Conservation (phyloP, 306 rosid genomes). For the Casuarina cunninghamiana region DNA sequence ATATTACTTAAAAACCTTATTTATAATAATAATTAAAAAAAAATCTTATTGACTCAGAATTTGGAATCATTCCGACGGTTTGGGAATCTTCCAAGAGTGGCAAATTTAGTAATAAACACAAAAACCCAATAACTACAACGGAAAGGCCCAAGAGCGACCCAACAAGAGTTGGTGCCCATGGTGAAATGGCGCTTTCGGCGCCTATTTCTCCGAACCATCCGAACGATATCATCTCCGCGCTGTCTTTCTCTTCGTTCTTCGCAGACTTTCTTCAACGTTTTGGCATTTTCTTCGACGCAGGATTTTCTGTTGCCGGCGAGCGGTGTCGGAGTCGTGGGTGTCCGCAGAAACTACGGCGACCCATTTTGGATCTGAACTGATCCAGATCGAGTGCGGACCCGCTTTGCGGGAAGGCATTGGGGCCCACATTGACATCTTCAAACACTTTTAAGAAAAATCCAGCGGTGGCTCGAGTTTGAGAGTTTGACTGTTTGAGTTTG, state of each 20-base stretch:
- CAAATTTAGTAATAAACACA: not conserved
- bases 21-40: too few relatives aligned
- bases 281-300: constrained; percentile 6
- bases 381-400: not conserved
- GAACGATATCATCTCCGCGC: constrained; percentile 11
- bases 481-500: not conserved
- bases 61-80: not conserved
- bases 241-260: constrained; percentile 22
- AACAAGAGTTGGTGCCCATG: constrained; percentile 21
- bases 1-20: too few relatives aligned
- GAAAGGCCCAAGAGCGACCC: constrained; percentile 2
- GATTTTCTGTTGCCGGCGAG: constrained; percentile 8
- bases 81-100: not conserved
- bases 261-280: constrained; percentile 6
- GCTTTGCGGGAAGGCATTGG: not conserved
- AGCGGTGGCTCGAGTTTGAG: not conserved
- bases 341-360: constrained; percentile 3
- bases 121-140: not conserved
- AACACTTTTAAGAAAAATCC: constrained; percentile 1
- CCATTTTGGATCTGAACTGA: constrained; percentile 8
- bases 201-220: constrained; percentile 27
- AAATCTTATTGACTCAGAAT: not conserved
- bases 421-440: constrained; percentile 16
- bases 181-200: constrained; percentile 62
- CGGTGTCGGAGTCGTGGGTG: constrained; percentile 34